Evolutionary conservation across 2,329 filamentous ascomycete species (phyloP).

Genomic region (Paracoccidioides lutzii): DNA sequence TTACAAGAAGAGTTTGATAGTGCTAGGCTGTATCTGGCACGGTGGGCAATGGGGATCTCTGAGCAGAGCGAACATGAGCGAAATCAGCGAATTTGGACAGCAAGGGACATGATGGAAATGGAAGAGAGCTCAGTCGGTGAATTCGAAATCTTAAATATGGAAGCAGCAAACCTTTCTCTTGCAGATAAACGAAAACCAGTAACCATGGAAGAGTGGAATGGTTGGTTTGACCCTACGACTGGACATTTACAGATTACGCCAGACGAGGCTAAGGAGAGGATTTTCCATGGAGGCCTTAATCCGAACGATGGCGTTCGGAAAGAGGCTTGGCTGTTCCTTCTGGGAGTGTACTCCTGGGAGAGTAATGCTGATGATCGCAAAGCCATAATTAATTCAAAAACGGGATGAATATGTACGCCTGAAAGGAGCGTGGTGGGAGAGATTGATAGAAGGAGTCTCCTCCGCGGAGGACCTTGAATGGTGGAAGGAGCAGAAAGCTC

Average conservation of each 20-base stretch:
- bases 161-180: constrained; percentile 58
- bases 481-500: constrained; percentile 87
- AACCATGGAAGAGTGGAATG: constrained; percentile 76
- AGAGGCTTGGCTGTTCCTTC: constrained; percentile 88
- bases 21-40: constrained; percentile 79
- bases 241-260: constrained; percentile 67
- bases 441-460: constrained; percentile 68
- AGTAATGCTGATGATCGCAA: constrained; percentile 75
- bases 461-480: constrained; percentile 76
- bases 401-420: constrained; percentile 88
- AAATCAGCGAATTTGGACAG: constrained; percentile 82
- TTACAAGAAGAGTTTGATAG: constrained; percentile 96
- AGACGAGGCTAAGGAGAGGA: constrained; percentile 91
- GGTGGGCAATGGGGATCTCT: constrained; percentile 98
- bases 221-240: constrained; percentile 65
- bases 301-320: constrained; percentile 84
- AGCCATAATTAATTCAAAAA: constrained; percentile 66
- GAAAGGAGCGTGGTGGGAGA: constrained; percentile 94
- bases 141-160: constrained; percentile 81
- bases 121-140: constrained; percentile 92
- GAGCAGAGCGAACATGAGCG: constrained; percentile 88
- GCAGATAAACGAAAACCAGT: constrained; percentile 67
- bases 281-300: constrained; percentile 88
- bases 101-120: constrained; percentile 78
- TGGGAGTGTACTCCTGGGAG: constrained; percentile 89